Conservation (phyloP, 305 asterid genomes). For the Solanum hybrid region DNA sequence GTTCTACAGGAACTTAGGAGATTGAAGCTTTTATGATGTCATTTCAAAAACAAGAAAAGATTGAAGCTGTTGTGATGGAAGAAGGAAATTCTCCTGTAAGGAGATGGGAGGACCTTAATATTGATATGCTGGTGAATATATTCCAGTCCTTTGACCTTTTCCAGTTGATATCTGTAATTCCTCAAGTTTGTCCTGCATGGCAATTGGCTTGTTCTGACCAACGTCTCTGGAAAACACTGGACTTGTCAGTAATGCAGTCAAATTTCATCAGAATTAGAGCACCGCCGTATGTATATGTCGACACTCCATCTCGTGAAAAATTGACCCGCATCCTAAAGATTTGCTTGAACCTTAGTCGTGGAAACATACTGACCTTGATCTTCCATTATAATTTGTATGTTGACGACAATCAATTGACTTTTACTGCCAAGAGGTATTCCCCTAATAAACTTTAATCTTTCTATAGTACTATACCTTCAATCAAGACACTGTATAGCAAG, state of each 20-base stretch:
- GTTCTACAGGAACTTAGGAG: conserved; percentile 1
- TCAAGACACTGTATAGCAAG: neutral
- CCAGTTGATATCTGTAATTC: conserved; percentile 47
- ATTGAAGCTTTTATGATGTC: neutral
- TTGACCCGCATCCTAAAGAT: conserved; percentile 7
- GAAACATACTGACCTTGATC: conserved; percentile 44
- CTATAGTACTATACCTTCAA: neutral
- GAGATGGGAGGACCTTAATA: conserved; percentile 74
- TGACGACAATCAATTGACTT: neutral
- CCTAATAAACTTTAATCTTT: neutral
- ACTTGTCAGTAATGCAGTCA: conserved; percentile 29
- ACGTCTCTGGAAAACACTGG: conserved; percentile 18
- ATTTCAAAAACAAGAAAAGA: neutral
- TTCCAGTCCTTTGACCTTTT: conserved; percentile 44
- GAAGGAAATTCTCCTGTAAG: conserved; percentile 21
- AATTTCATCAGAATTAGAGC: neutral
- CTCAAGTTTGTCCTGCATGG: conserved; percentile 71
- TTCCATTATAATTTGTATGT: conserved; percentile 18
- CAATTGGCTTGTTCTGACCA: conserved; percentile 4
- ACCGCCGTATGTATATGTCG: conserved; percentile 52
- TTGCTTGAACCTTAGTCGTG: conserved; percentile 29
- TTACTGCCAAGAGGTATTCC: neutral
- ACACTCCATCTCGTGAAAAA: conserved; percentile 45
- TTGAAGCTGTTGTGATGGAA: conserved; percentile 31
- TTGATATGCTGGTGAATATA: conserved; percentile 52